Base-by-base conservation (phyloP, 2,329 filamentous ascomycete species). In the Colletotrichum liriopes region DNA sequence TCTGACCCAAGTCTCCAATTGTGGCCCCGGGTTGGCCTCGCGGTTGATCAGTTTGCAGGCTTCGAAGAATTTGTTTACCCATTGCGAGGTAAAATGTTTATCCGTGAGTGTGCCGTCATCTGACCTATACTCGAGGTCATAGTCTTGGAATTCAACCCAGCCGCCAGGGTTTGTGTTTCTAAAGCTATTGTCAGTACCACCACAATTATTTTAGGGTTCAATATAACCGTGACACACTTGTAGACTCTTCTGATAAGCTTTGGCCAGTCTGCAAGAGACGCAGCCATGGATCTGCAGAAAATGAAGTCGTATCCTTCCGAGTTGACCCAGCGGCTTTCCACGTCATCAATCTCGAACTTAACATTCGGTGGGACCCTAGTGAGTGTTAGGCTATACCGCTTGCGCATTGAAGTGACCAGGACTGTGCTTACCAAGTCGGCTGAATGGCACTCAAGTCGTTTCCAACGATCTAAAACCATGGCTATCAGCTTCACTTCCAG, bases 291-390 rank as follows among this genome's bases (percentile, higher is more conserved):
- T 8, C 72, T 60, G 41, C 64, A 67, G 39, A 81, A 80, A 74
- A 84, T 78, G 73, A 76, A 81, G 72, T 80, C 78, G 64, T 81
- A 82, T 64, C 76, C 76, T 52, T 79, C 75, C 7, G 52, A 5
- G 77, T 80, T 81, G 74, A 83, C 79, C 83, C 83, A 85, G 6
- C 77, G 74, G 29, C 86, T 84, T 77, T 91, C 89, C 37, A 89
- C 87, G 77, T 93, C 91, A 77, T 93, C 91, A 43, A 93, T 86
- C 70, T 91, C 85, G 75, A 93, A 93, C 71, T 87, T 85, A 68
- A 91, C 88, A 75, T 93, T 93, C 32, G 85, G 87, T 0, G 93
- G 93, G 1, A 94, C 76, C 76, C 60, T 69, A 20, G 32, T 5
- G 1, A 5, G 3, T 16, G 43, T 61, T 37, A 61, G 26, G 14